These are phyloP conservation scores for Pleurotus djamor DNA, from an alignment of 768 basidiomycete species.

Conservation along the genomic window DNA sequence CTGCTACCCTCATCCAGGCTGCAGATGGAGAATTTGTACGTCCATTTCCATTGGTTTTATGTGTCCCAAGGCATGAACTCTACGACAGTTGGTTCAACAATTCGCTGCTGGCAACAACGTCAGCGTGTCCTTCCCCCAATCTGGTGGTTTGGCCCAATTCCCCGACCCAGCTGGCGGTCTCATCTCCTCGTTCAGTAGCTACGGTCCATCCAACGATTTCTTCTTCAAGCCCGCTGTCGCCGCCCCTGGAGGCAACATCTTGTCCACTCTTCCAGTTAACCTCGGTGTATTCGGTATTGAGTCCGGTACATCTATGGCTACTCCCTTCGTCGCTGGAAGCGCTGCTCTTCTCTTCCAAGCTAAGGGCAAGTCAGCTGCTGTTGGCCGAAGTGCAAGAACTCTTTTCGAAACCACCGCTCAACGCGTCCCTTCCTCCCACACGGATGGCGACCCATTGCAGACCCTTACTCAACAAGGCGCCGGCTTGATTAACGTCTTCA, in stretches of 20 bases:
- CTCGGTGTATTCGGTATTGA: constrained; percentile 34
- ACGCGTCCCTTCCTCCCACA: constrained; percentile 37
- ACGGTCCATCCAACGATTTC: constrained; percentile 61
- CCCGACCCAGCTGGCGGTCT: constrained; percentile 53
- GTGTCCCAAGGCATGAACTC: not conserved
- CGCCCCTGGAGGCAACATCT: constrained; percentile 51
- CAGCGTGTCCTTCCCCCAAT: constrained; percentile 46
- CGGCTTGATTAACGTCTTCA: constrained; percentile 55
- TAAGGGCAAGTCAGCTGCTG: constrained; percentile 29
- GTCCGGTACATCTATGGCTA: constrained; percentile 45
- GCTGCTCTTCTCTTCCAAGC: constrained; percentile 40
- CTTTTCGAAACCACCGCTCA: constrained; percentile 49
- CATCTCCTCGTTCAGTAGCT: constrained; percentile 52
- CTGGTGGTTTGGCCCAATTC: constrained; percentile 36
- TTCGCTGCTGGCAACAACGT: constrained; percentile 41
- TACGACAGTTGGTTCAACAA: constrained; percentile 43
- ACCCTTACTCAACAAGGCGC: constrained; percentile 54
- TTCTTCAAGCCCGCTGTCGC: constrained; percentile 54
- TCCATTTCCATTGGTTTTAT: constrained; percentile 6
- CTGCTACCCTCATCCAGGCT: constrained; percentile 48
- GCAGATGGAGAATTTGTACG: constrained; percentile 55
- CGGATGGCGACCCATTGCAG: constrained; percentile 48
- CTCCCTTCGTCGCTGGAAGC: constrained; percentile 44
- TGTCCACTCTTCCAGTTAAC: constrained; percentile 41
- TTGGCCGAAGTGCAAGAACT: constrained; percentile 22